phyloP scores from a whole-genome alignment of 352 stramenopile species.

The Plasmopara viticola region DNA sequence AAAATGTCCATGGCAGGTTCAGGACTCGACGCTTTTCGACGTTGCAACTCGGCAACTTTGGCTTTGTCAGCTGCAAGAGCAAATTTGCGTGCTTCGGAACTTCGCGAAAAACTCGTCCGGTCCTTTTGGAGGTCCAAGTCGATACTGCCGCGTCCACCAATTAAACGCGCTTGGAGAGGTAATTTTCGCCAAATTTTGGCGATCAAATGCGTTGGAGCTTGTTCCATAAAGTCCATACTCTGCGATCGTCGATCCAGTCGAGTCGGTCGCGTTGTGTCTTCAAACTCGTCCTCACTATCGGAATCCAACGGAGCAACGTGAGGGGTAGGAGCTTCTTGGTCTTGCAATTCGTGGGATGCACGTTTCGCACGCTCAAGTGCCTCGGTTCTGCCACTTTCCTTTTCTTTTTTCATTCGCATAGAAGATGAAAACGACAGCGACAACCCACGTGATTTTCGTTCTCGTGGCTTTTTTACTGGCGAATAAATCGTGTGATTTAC shows the following conservation, averaged over 20 bases:
- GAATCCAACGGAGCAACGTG: slow-evolving; percentile 26
- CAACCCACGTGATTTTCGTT: slow-evolving; percentile 38
- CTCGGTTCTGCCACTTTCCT: slow-evolving; percentile 8
- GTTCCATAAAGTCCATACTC: slow-evolving; percentile 79
- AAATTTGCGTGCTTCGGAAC: slow-evolving; percentile 42
- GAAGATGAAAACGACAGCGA: slow-evolving; percentile 40
- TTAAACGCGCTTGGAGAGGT: slow-evolving; percentile 62
- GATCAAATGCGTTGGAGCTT: slow-evolving; percentile 63
- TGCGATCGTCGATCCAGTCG: slow-evolving; percentile 56
- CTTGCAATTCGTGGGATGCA: slow-evolving; percentile 23
- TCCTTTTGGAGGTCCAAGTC: slow-evolving; percentile 61
- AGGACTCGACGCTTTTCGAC: slow-evolving; percentile 28
- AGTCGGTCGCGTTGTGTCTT: slow-evolving; percentile 50
- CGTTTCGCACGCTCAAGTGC: slow-evolving; percentile 6
- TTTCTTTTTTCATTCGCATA: slow-evolving; percentile 29
- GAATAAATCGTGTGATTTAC: slow-evolving; percentile 10
- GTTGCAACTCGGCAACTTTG: slow-evolving; percentile 18
- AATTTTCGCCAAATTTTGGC: slow-evolving; percentile 78
- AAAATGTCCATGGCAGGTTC: slow-evolving; percentile 35
- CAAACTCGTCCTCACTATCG: slow-evolving; percentile 68
- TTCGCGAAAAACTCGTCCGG: slow-evolving; percentile 53
- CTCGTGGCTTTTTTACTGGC: slow-evolving; percentile 14
- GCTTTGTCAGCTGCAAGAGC: slow-evolving; percentile 31
- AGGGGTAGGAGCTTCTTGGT: slow-evolving; percentile 28
- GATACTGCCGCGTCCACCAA: slow-evolving; percentile 40